Conservation (phyloP, 2,329 filamentous ascomycete genomes). For the Paraconiothyrium brasiliense region DNA sequence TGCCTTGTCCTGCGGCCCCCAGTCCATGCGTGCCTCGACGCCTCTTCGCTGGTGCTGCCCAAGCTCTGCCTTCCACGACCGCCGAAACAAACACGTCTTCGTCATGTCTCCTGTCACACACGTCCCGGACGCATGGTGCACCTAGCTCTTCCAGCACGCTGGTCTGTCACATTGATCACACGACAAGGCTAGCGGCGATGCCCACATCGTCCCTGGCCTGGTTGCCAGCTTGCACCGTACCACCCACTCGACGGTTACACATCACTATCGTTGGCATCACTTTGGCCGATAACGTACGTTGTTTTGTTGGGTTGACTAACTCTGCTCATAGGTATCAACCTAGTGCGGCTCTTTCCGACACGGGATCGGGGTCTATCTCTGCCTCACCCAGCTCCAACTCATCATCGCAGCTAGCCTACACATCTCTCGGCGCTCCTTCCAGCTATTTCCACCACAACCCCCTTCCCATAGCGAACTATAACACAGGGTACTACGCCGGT, state of each 20-base stretch:
- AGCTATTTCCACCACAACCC: conserved; percentile 48
- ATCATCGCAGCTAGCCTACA: conserved; percentile 57
- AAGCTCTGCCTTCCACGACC: conserved; percentile 47
- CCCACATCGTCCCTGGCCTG: conserved; percentile 46
- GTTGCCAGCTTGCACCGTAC: conserved; percentile 52
- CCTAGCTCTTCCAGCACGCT: conserved; percentile 47
- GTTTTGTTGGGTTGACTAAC: conserved; percentile 47
- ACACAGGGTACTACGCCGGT: conserved; percentile 48
- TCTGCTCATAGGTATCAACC: conserved; percentile 59
- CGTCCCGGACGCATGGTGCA: conserved; percentile 49
- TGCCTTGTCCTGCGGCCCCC: conserved; percentile 49
- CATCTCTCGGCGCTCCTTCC: conserved; percentile 45
- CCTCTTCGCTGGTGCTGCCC: conserved; percentile 49
- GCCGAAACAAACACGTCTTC: conserved; percentile 53
- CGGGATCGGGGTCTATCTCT: conserved; percentile 64
- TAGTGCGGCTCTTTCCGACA: conserved; percentile 63
- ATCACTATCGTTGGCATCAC: conserved; percentile 48
- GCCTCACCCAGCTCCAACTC: conserved; percentile 62
- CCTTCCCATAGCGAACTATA: conserved; percentile 40
- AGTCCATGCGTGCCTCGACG: conserved; percentile 43
- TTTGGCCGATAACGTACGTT: conserved; percentile 37
- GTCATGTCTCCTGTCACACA: conserved; percentile 49
- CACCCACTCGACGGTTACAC: conserved; percentile 51
- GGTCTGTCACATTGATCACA: conserved; percentile 58
- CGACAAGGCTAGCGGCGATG: conserved; percentile 52